Evolutionary conservation across 805 yeast genomes (phyloP), one percentile per base, ranked within the genome.

Genomic region (Candida arabinofermentans): DNA sequence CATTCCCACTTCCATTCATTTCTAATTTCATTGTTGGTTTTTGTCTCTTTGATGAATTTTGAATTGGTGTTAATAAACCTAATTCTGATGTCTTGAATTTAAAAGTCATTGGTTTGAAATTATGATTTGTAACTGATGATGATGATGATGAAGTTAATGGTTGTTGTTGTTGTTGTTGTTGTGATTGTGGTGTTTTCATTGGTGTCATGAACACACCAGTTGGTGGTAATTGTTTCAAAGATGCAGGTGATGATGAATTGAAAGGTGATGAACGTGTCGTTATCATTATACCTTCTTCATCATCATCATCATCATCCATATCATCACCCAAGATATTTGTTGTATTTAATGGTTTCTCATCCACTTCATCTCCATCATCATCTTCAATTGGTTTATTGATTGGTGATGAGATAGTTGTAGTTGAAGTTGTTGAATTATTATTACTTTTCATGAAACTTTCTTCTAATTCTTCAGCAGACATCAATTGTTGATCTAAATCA

Each of bases 1-100:
- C 16, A 21, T 35, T 38, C 16, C 8, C 27, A 16, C 26, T 41
- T 12, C 24, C 40, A 22, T 34, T 39, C 30, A 41, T 13, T 5
- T 45, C 55, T 31, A 58, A 40, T 24, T 52, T 52, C 64, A 52
- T 58, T 4, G 57, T 55, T 35, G 67, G 64, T 39, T 58, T 58
- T 44, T 65, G 62, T 41, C 56, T 50, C 37, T 51, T 51, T 8
- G 55, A 45, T 8, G 40, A 47, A n/a, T 50, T 44, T 24, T 57
- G 53, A 31, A 51, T 41, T 5, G 64, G 63, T 18, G 59, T 53
- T 39, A 61, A 54, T 16, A 58, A 50, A 9, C 61, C 63, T 43
- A 58, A 46, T 29, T 59, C 61, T 21, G 62, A 56, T 14, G 68
- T 58, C 41, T 59, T 60, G 49, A 67, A 62, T 47, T 61, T 65